Evolutionary conservation across 2,329 filamentous ascomycete species (phyloP).

Genomic region (Alternaria arborescens): DNA sequence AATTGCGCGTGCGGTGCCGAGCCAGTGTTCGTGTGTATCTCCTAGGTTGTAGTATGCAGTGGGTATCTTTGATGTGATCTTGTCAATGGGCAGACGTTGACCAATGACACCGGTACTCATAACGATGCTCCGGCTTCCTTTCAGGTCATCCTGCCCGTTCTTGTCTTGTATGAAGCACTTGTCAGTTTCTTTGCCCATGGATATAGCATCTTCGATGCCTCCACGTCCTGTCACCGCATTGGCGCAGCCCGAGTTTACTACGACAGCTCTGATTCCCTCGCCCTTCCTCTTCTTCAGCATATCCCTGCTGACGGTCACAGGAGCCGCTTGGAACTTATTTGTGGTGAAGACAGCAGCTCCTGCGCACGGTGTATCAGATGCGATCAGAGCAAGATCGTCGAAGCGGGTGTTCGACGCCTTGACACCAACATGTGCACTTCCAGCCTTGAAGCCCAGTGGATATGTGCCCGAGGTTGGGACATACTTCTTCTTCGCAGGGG

Average conservation of each 20-base stretch:
- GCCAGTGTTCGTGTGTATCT: constrained; percentile 83
- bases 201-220: constrained; percentile 84
- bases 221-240: constrained; percentile 95
- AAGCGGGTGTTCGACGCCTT: constrained; percentile 92
- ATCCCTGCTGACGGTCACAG: constrained; percentile 83
- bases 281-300: constrained; percentile 73
- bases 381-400: constrained; percentile 88
- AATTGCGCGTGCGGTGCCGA: constrained; percentile 86
- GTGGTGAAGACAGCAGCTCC: constrained; percentile 95
- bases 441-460: constrained; percentile 86
- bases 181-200: constrained; percentile 84
- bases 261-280: constrained; percentile 76
- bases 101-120: constrained; percentile 99
- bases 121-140: constrained; percentile 75
- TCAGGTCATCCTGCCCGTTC: constrained; percentile 52
- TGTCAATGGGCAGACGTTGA: constrained; percentile 88
- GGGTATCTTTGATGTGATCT: constrained; percentile 85
- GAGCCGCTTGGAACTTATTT: constrained; percentile 97
- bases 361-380: constrained; percentile 84
- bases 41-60: constrained; percentile 76
- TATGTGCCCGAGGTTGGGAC: constrained; percentile 86
- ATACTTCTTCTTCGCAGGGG: constrained; percentile 86
- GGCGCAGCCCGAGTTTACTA: constrained; percentile 95
- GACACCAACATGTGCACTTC: constrained; percentile 89
- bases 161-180: constrained; percentile 59